phyloP scores from a whole-genome alignment of 116 monocot genomes.

The Phalaenopsis hybrid region DNA sequence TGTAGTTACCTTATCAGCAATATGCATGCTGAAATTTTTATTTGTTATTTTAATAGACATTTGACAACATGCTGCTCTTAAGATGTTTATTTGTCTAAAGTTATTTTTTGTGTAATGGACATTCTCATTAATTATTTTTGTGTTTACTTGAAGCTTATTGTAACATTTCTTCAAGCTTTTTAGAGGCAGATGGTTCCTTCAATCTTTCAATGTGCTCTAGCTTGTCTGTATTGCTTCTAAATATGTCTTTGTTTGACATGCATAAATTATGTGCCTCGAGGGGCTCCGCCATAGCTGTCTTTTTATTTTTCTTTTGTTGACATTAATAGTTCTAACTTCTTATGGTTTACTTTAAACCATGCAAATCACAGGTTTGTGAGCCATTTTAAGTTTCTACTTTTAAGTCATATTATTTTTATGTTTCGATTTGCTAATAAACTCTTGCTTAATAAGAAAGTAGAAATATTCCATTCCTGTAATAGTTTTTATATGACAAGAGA shows the following conservation, averaged over 20 bases:
- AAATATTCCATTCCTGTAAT: background rate
- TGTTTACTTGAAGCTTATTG: background rate
- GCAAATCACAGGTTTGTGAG: background rate
- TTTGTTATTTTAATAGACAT: background rate
- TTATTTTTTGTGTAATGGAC: background rate
- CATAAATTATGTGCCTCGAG: background rate
- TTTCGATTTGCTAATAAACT: background rate
- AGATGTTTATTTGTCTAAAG: background rate
- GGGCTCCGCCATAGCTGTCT: background rate
- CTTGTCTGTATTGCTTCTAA: background rate
- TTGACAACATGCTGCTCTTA: background rate
- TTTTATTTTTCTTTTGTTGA: background rate
- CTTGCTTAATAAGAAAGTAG: background rate
- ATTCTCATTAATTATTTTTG: background rate
- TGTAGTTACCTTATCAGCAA: background rate
- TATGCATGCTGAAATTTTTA: slow-evolving; percentile 2
- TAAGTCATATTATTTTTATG: background rate
- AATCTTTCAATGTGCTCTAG: background rate
- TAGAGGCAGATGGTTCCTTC: background rate
- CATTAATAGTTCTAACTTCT: background rate
- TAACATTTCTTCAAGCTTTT: background rate
- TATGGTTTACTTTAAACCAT: background rate
- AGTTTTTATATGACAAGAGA: background rate
- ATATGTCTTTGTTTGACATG: background rate
- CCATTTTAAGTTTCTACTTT: background rate